Conservation (phyloP, 331 rosid genomes). For the Acacia pycnantha region DNA sequence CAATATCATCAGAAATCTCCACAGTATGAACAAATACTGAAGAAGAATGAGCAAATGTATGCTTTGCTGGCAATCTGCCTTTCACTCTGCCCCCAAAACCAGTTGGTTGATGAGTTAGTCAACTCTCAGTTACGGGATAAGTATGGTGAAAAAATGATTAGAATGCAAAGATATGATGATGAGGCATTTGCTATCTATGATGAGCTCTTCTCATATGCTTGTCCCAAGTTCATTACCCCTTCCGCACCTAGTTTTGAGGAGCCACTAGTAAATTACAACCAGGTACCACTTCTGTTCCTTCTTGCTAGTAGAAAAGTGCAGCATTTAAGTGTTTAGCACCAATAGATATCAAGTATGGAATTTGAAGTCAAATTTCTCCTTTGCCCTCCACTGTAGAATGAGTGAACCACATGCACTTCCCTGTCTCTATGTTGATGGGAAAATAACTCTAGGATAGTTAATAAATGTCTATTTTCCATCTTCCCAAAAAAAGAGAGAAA, state of each 20-base stretch:
- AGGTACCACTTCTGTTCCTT: slow-evolving; percentile 46
- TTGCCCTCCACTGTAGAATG: background rate
- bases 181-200: slow-evolving; percentile 95
- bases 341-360: slow-evolving; percentile 10
- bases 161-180: slow-evolving; percentile 95
- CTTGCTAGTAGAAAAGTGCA: background rate
- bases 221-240: slow-evolving; percentile 97
- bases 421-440: slow-evolving; percentile 12
- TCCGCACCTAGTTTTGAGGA: slow-evolving; percentile 96
- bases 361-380: background rate
- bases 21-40: slow-evolving; percentile 93
- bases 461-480: background rate
- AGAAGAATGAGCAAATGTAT: slow-evolving; percentile 99
- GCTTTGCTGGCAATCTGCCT: slow-evolving; percentile 93
- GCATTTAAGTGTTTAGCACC: background rate
- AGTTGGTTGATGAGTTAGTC: slow-evolving; percentile 91
- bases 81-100: slow-evolving; percentile 88
- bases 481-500: background rate
- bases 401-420: background rate
- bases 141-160: slow-evolving; percentile 93
- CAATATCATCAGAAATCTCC: slow-evolving; percentile 91
- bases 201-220: slow-evolving; percentile 97
- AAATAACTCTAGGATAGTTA: background rate
- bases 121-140: slow-evolving; percentile 89
- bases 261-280: slow-evolving; percentile 92